Conservation (phyloP, 345 rosid genomes). For the Corchorus olitorius region DNA sequence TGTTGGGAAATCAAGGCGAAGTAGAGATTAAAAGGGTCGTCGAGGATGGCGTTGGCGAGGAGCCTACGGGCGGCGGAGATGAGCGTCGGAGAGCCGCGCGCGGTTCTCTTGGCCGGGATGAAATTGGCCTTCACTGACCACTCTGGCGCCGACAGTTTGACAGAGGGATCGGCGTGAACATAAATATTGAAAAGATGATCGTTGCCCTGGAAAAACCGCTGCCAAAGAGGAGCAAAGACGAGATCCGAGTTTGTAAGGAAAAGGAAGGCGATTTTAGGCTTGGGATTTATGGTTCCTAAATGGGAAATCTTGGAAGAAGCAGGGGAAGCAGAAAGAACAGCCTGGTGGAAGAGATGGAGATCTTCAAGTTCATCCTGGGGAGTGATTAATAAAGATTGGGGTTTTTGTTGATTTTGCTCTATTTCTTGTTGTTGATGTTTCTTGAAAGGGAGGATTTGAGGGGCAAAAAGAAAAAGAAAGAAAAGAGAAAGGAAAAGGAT, state of each 20-base stretch:
- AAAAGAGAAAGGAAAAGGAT: constrained; percentile 59
- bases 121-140: constrained; percentile 46
- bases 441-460: constrained; percentile 35
- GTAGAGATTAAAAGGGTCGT: constrained; percentile 77
- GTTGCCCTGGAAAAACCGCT: constrained; percentile 61
- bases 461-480: constrained; percentile 46
- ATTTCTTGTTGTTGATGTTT: not conserved
- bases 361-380: constrained; percentile 62
- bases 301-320: constrained; percentile 38
- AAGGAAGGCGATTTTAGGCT: constrained; percentile 85
- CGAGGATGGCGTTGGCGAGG: constrained; percentile 70
- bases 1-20: constrained; percentile 80
- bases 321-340: constrained; percentile 31
- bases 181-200: constrained; percentile 62
- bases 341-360: constrained; percentile 63
- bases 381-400: constrained; percentile 14
- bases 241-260: constrained; percentile 91
- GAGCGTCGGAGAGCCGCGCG: constrained; percentile 67
- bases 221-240: constrained; percentile 76
- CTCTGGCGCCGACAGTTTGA: constrained; percentile 27
- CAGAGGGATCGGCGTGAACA: constrained; percentile 76
- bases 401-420: no score
- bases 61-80: constrained; percentile 80
- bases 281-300: constrained; percentile 38
- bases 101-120: constrained; percentile 62